A percentile compares a stretch with the other conserved stretches of the same genome.
phyloP scores from a whole-genome alignment of 768 basidiomycete species.

The Pleurotus giganteus region DNA sequence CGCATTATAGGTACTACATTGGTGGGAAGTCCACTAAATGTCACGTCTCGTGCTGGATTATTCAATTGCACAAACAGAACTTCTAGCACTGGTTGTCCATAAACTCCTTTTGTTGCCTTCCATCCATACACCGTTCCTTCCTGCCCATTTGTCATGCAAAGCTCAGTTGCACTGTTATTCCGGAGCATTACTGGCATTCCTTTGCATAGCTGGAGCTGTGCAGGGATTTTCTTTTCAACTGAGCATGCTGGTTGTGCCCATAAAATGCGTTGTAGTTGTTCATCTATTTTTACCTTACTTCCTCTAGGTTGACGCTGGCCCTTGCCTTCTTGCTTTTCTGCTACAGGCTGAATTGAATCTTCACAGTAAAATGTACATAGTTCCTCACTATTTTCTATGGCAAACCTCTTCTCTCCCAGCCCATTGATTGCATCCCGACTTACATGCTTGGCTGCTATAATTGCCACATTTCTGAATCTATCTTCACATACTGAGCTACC shows the following conservation, averaged over 20 bases:
- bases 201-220: conserved; percentile 25
- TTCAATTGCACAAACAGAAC: conserved; percentile 27
- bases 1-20: conserved; percentile 30
- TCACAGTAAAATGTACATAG: conserved; percentile 24
- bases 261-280: conserved; percentile 13
- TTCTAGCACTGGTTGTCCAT: conserved; percentile 21
- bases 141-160: conserved; percentile 35
- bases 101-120: conserved; percentile 17
- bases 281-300: not conserved
- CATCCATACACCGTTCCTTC: conserved; percentile 30
- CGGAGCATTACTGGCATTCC: conserved; percentile 32
- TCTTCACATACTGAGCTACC: conserved; percentile 12
- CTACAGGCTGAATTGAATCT: conserved; percentile 13
- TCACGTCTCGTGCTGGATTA: conserved; percentile 20
- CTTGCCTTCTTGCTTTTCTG: not conserved
- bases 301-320: not conserved
- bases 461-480: conserved; percentile 30
- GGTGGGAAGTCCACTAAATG: conserved; percentile 22
- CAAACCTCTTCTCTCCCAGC: conserved; percentile 27
- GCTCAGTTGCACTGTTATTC: no score
- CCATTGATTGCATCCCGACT: conserved; percentile 36
- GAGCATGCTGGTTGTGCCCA: conserved; percentile 16
- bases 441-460: conserved; percentile 35
- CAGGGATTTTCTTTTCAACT: conserved; percentile 20
- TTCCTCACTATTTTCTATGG: conserved; percentile 24